These are phyloP conservation scores for Solanum chiquidenum DNA, from an alignment of 257 asterid species.

Conservation along the genomic window DNA sequence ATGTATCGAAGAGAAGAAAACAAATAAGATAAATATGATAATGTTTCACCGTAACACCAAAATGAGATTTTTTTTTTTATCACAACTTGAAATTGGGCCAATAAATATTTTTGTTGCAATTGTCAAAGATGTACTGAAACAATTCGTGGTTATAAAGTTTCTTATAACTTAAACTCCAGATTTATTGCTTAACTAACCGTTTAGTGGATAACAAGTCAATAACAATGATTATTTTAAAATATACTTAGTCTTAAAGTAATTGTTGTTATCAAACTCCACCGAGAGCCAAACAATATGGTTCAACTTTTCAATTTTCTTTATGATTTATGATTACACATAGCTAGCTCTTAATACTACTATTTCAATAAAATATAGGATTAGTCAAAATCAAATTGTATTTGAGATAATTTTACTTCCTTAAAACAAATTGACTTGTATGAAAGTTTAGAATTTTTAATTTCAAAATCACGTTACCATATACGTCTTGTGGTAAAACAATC, in stretches of 20 bases:
- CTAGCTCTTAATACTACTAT: neutral
- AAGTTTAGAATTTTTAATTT: neutral
- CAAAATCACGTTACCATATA: neutral
- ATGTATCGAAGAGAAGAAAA: neutral
- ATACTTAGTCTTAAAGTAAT: neutral
- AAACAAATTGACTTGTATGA: neutral
- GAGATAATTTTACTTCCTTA: neutral
- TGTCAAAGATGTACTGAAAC: neutral
- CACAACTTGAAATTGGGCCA: neutral
- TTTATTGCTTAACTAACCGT: neutral
- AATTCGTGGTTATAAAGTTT: neutral
- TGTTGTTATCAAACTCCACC: constrained; percentile 1
- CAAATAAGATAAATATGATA: neutral
- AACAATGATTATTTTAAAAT: neutral
- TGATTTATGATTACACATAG: neutral
- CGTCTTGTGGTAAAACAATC: neutral
- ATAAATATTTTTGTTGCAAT: neutral
- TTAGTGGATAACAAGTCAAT: neutral
- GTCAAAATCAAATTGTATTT: neutral
- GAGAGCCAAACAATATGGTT: neutral
- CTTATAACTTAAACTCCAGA: neutral
- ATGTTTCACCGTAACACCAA: neutral
- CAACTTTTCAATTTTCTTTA: neutral
- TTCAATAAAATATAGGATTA: neutral
- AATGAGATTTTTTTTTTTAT: neutral